Conservation (phyloP, 345 rosid species). For the Eucalyptus microcorys region DNA sequence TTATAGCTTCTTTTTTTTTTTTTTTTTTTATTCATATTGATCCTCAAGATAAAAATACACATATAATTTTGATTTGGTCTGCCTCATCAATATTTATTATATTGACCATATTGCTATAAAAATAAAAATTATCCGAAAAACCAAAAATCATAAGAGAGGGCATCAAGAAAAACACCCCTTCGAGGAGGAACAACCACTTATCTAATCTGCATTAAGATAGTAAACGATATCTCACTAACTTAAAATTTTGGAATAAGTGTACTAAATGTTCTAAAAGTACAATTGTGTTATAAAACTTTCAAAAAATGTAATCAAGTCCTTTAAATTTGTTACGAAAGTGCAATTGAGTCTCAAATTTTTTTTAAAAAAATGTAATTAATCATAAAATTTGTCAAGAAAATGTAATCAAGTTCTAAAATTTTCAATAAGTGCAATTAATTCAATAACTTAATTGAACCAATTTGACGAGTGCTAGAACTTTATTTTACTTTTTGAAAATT, state of each 20-base stretch:
- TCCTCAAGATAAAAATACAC: not conserved
- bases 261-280: too few relatives aligned
- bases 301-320: too few relatives aligned
- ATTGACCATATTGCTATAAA: too few relatives aligned
- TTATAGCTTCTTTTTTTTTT: not conserved
- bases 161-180: not conserved
- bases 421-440: too few relatives aligned
- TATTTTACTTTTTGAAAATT: too few relatives aligned
- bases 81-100: not conserved
- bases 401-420: too few relatives aligned
- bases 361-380: accelerated
- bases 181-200: not conserved
- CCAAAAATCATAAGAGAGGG: not conserved
- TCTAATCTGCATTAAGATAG: too few relatives aligned
- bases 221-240: not conserved
- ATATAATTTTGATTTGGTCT: not conserved
- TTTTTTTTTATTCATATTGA: not conserved
- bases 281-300: too few relatives aligned
- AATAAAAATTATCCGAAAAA: too few relatives aligned
- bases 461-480: too few relatives aligned
- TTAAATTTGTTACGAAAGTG: accelerated
- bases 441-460: too few relatives aligned
- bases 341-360: accelerated
- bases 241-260: not conserved
- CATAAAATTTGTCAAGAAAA: too few relatives aligned